Evolutionary conservation across 2,329 filamentous ascomycete genomes (phyloP), one percentile per base, ranked within the genome.

Genomic region (Ceratocystis ficicola): DNA sequence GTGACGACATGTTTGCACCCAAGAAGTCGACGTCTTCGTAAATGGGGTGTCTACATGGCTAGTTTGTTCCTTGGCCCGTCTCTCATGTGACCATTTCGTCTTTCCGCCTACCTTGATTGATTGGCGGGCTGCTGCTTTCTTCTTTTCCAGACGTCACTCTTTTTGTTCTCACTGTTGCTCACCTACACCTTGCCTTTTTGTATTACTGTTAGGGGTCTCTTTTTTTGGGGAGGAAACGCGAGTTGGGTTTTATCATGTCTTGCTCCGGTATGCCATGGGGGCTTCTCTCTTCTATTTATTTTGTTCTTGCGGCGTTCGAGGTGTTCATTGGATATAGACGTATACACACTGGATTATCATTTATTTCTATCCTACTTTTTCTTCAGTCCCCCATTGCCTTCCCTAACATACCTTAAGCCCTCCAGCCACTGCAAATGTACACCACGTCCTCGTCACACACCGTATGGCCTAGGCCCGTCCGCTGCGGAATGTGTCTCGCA

Each of bases 401-500:
- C 46, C 32, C 64, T 5, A 6, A 1, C 22, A 52, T 20, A 7
- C 22, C 69, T 71, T 77, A 86, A 65, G 84, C 84, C 73, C 81
- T 82, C 79, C 82, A 87, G 55, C 78, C 83, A 70, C 81, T 86
- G 64, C 85, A 81, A 72, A 87, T 87, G 71, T 85, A 86, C 63
- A 87, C 84, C 20, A 87, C 84, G 72, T 87, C 85, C 74, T 87
- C 84, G 69, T 87, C 85, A 1, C 81, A 77, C 57, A 99, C 92
- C 12, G 84, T 72, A 79, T 99, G 94, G 5, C 84, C 80, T 72
- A 99, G 76, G 0, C 94, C 95, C 46, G 96, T 93, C 69, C 94
- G 81, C 79, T 99, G 94, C 44, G 95, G 94, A 44, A 97, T 81
- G 79, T 99, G 95, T 72, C 90, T 86, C 44, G 94, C 94, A 76